phyloP scores from a whole-genome alignment of 78 protist species.

The Diacronema lutheri region DNA sequence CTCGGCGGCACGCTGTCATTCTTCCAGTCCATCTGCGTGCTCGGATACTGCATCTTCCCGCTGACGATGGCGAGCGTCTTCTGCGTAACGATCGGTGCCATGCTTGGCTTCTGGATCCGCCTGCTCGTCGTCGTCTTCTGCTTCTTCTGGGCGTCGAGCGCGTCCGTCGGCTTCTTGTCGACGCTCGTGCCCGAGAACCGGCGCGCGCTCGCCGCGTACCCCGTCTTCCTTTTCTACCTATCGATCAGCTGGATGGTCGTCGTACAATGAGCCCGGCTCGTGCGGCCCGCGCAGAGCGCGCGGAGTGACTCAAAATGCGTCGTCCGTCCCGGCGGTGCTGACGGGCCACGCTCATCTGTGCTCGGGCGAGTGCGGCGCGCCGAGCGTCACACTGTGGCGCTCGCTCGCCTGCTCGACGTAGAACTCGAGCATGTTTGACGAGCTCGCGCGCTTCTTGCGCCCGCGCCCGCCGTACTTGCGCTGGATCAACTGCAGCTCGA shows the following conservation, averaged over 20 bases:
- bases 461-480: too few species aligned
- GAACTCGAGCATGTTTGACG: too few species aligned
- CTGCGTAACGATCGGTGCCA: background rate
- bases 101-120: background rate
- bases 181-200: conserved; percentile 21
- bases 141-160: background rate
- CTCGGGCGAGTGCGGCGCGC: too few species aligned
- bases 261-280: too few species aligned
- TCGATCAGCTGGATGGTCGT: conserved; percentile 37
- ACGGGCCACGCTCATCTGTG: too few species aligned
- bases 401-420: too few species aligned
- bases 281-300: too few species aligned
- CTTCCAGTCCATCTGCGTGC: conserved; percentile 89
- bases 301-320: too few species aligned
- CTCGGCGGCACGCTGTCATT: conserved; percentile 85
- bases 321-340: too few species aligned
- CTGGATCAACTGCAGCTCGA: too few species aligned
- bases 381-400: too few species aligned
- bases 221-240: conserved; percentile 58
- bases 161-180: conserved; percentile 30
- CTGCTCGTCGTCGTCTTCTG: background rate
- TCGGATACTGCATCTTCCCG: conserved; percentile 94
- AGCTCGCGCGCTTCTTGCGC: too few species aligned
- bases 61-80: conserved; percentile 60
- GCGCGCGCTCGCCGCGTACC: conserved; percentile 53